These are phyloP conservation scores for Erysimum pusillum DNA, from an alignment of 441 rosid species.

Conservation along the genomic window DNA sequence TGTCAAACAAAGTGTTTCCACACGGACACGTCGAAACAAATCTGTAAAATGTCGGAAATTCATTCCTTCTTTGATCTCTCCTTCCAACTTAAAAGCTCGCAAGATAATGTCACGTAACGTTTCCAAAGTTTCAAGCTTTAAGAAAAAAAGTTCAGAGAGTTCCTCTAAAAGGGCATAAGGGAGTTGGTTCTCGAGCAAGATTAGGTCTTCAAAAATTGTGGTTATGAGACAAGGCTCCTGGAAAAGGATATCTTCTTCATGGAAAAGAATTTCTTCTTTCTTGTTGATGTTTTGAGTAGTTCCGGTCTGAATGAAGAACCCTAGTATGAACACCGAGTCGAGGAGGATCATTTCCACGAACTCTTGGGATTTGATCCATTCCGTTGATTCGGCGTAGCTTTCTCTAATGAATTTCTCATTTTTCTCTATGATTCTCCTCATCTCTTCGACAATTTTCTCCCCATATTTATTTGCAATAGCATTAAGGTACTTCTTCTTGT, in stretches of 20 bases:
- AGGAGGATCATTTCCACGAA: constrained; percentile 23
- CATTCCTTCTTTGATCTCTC: background rate
- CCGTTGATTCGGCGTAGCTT: constrained; percentile 43
- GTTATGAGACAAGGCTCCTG: constrained; percentile 26
- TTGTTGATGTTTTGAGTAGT: background rate
- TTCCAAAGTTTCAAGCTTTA: background rate
- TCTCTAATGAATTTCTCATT: constrained; percentile 16
- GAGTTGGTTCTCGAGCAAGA: constrained; percentile 44
- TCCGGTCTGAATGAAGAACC: constrained; percentile 23
- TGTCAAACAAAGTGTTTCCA: constrained; percentile 36
- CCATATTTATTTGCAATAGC: background rate
- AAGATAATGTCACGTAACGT: constrained; percentile 36
- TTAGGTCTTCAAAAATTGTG: constrained; percentile 34
- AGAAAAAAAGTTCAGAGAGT: constrained; percentile 28
- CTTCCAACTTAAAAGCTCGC: constrained; percentile 16
- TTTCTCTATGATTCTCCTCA: background rate
- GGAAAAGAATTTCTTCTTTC: constrained; percentile 21
- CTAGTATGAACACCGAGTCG: constrained; percentile 43
- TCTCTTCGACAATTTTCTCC: background rate
- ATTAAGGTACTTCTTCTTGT: constrained; percentile 10
- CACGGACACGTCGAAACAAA: constrained; percentile 37
- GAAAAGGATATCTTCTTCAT: constrained; percentile 21
- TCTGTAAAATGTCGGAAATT: constrained; percentile 42
- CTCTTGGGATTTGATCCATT: background rate
- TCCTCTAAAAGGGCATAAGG: constrained; percentile 29